Base-by-base conservation (phyloP, 2,329 filamentous ascomycete species). In the Sarocladiaceae sp. region DNA sequence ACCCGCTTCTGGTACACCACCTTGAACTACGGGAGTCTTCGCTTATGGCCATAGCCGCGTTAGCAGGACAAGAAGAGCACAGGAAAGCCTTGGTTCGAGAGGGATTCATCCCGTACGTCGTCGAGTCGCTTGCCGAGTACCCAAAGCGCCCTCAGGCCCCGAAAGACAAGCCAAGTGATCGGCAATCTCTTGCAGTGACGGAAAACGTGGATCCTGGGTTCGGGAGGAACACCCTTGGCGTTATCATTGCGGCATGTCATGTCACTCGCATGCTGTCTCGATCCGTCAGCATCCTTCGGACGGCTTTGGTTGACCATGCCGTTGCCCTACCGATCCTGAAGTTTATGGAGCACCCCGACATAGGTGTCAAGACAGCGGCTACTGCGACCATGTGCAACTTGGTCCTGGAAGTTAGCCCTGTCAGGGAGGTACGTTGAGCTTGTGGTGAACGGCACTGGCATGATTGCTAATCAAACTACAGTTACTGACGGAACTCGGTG, bases 361-460 rank as follows among this genome's bases (percentile, higher is more conserved):
- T 88, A 24, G 82, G 91, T 43, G 82, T 97, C 4, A 85, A 90
- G 58, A 83, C 93, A 58, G 88, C 89, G 40, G 88, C 91, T 5
- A 94, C 88, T 0, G 83, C 85, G 27, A 83, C 85, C 6, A 78
- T 94, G 31, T 88, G 83, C 54, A 98, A 98, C 60, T 65, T 98
- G 40, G 77, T 95, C 5, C 72, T 89, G 37, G 88, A 95, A 50
- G 87, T 94, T 54, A 96, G 90, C 58, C 90, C 93, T 1, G 89
- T 96, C 80, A 83, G 88, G 62, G 82, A 88, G 60, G 88, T 91
- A 62, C 69, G 82, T 70, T 15, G 29, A 23, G 5, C 19, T n/a
- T n/a, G n/a, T n/a, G n/a, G n/a, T n/a, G n/a, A n/a, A n/a, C n/a
- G n/a, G n/a, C n/a, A n/a, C n/a, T 27, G 9, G 16, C 27, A 20